phyloP scores from a whole-genome alignment of 345 rosid genomes.

The Camelina neglecta region DNA sequence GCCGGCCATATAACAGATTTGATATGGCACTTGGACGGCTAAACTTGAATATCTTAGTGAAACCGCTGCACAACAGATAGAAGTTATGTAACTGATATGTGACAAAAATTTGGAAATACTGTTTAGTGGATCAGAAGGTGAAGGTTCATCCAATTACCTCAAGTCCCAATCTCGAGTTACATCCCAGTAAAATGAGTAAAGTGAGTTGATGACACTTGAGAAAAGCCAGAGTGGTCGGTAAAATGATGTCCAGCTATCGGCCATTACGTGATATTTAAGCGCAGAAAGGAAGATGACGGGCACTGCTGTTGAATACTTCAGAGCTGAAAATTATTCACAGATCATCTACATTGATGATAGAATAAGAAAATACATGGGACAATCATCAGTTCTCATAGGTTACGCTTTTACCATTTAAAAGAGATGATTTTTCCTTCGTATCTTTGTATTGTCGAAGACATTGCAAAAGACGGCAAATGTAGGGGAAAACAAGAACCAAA shows the following conservation, averaged over 20 bases:
- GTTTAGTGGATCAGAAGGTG: conserved; percentile 1
- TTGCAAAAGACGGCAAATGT: conserved; percentile 83
- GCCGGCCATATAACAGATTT: conserved; percentile 66
- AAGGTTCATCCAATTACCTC: conserved; percentile 54
- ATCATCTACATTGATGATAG: conserved; percentile 1
- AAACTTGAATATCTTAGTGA: conserved; percentile 90
- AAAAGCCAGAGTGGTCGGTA: conserved; percentile 97
- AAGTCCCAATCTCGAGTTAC: conserved; percentile 98
- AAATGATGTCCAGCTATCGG: conserved; percentile 76
- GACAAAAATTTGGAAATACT: not conserved
- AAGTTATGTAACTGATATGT: not conserved
- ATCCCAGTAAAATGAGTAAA: conserved; percentile 97
- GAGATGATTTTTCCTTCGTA: conserved; percentile 78
- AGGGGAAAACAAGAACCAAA: conserved; percentile 85
- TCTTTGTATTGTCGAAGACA: conserved; percentile 95
- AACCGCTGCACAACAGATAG: conserved; percentile 54
- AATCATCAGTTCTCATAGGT: not conserved
- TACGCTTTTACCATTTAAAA: conserved; percentile 70
- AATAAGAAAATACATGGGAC: not conserved
- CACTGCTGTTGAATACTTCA: conserved; percentile 94
- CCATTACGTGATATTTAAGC: conserved; percentile 84
- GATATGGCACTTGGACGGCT: conserved; percentile 64
- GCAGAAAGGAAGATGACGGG: conserved; percentile 97
- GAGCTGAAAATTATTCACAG: conserved; percentile 63
- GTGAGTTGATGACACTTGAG: conserved; percentile 84